Base-by-base conservation (phyloP, 2,329 filamentous ascomycete species). In the Cercospora sojina region DNA sequence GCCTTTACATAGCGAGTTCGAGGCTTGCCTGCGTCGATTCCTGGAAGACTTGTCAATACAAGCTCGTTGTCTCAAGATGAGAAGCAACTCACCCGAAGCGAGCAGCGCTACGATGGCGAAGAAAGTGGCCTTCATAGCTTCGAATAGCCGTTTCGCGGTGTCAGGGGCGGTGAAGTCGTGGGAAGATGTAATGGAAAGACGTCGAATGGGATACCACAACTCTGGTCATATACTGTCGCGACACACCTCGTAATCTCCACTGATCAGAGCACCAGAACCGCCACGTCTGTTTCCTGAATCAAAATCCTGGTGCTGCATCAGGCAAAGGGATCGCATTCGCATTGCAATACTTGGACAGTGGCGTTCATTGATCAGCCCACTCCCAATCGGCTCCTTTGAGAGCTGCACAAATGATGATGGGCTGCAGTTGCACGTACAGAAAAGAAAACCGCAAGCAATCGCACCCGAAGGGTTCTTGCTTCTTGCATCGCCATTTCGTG, bases 261-360 rank as follows among this genome's bases (percentile, higher is more conserved):
- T 25, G 6, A n/a, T 29, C 47, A 53, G 13, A 13, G 47, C 6
- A 16, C 47, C 47, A 53, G 47, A 53, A 27, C 23, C 47, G 23
- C 47, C 47, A 53, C 47, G 13, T 27, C 23, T n/a, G 10, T 25
- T 1, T 53, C 47, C 47, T 53, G 47, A 53, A 53, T 53, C 47
- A 53, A 23, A 53, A 53, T 27, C 47, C 47, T 53, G 47, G 47
- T 53, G 47, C 47, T 53, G 47, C 47, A 53, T 53, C 47, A 53
- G 47, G 25, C 29, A 16, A 51, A 53, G 35, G 35, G 20, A 53
- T 27, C 47, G 47, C 47, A 53, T 53, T 53, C 23, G 47, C 47
- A 29, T 53, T 53, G 47, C 23, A 53, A 29, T 27, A 25, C 23
- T 53, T 53, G 47, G 47, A 53, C 47, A 53, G 29, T 29, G 47